These are phyloP conservation scores for Erythrobasidium hasegawianum DNA, from an alignment of 1,284 basidiomycete species.

Conservation along the genomic window DNA sequence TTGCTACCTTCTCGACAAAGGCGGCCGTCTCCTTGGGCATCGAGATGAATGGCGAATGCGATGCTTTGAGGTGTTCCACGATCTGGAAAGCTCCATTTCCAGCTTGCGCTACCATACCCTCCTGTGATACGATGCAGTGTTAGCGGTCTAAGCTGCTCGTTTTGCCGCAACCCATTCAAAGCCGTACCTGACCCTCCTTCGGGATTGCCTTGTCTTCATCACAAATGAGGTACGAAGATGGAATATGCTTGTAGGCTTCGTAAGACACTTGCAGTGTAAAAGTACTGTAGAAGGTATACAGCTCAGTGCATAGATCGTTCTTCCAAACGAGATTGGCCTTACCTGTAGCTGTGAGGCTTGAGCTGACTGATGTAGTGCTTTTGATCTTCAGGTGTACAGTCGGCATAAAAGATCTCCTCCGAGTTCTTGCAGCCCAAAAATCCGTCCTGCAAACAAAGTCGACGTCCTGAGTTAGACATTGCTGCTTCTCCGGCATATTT, in stretches of 20 bases:
- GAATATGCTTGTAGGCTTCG: slow-evolving; percentile 37
- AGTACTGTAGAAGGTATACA: background rate
- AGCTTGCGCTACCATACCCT: slow-evolving; percentile 34
- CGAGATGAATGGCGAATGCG: slow-evolving; percentile 37
- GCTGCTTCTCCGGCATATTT: no score
- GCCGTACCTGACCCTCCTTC: slow-evolving; percentile 22
- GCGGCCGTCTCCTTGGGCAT: slow-evolving; percentile 35
- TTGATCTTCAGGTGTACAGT: slow-evolving; percentile 27
- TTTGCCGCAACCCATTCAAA: background rate
- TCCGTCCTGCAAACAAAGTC: slow-evolving; percentile 6
- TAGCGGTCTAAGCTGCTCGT: no score
- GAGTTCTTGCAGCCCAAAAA: slow-evolving; percentile 24
- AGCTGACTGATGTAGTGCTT: slow-evolving; percentile 18
- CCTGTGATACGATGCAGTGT: slow-evolving; percentile 1
- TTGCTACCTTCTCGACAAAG: slow-evolving; percentile 19
- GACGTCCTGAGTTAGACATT: background rate
- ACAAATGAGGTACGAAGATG: slow-evolving; percentile 38
- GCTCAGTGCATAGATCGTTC: background rate
- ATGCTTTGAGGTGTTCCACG: slow-evolving; percentile 30
- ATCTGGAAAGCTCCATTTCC: slow-evolving; percentile 25
- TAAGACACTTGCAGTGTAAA: slow-evolving; percentile 19
- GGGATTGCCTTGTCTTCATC: slow-evolving; percentile 36
- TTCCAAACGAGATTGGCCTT: background rate
- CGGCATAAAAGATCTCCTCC: slow-evolving; percentile 37
- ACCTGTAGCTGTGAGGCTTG: slow-evolving; percentile 34